Conservation (phyloP, 805 yeast species). For the Lachancea nothofagi region DNA sequence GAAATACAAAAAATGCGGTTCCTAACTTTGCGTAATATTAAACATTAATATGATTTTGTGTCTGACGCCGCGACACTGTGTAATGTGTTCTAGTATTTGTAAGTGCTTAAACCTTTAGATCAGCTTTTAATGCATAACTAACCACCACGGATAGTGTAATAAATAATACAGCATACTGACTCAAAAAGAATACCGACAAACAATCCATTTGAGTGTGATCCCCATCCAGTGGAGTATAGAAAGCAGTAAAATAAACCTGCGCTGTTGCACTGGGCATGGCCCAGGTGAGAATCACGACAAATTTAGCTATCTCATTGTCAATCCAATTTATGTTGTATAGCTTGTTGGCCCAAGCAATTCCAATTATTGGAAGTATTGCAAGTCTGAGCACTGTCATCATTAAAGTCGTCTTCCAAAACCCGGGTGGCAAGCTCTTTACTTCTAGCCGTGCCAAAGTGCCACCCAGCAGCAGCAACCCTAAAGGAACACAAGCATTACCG, state of each 20-base stretch:
- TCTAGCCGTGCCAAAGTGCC: slow-evolving; percentile 79
- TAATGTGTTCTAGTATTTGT: no score
- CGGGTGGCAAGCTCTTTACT: slow-evolving; percentile 52
- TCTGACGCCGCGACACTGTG: background rate
- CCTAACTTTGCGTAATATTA: no score
- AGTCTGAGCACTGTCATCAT: slow-evolving; percentile 53
- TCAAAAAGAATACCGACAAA: slow-evolving; percentile 62
- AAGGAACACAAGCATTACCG: slow-evolving; percentile 84
- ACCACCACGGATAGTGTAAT: slow-evolving; percentile 68
- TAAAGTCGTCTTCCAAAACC: slow-evolving; percentile 56
- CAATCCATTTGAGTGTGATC: slow-evolving; percentile 66
- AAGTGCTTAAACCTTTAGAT: slow-evolving; percentile 25
- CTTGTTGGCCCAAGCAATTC: slow-evolving; percentile 61
- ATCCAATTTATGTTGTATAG: slow-evolving; percentile 60
- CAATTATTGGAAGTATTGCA: slow-evolving; percentile 72
- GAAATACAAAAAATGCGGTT: no score
- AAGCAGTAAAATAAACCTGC: slow-evolving; percentile 81
- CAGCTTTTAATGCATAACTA: slow-evolving; percentile 43
- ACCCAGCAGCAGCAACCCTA: slow-evolving; percentile 77
- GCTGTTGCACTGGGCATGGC: slow-evolving; percentile 87
- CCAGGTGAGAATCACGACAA: slow-evolving; percentile 67
- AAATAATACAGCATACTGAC: slow-evolving; percentile 58
- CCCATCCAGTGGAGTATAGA: slow-evolving; percentile 65
- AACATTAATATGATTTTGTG: background rate
- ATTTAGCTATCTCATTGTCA: slow-evolving; percentile 51